phyloP scores from a whole-genome alignment of 148 eudicot genomes.

The Amaranthus cruentus region DNA sequence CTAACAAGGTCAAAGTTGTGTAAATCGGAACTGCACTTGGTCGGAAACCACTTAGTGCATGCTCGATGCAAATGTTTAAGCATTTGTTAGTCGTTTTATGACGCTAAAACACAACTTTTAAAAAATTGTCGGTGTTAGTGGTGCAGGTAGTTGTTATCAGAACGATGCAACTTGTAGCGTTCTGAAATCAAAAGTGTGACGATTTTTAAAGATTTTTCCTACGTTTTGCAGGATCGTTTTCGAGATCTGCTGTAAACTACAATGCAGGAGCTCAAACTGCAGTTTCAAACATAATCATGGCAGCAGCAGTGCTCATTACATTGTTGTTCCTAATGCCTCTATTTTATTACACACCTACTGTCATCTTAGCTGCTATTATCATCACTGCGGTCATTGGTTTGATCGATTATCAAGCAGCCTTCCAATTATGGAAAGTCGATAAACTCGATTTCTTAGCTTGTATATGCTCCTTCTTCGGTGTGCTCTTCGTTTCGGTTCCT shows the following conservation, averaged over 20 bases:
- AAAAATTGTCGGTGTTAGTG: too few relatives aligned
- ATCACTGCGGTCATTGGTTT: constrained; percentile 83
- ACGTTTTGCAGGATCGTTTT: constrained; percentile 68
- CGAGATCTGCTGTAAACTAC: constrained; percentile 89
- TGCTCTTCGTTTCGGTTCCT: constrained; percentile 84
- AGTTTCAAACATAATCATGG: constrained; percentile 83
- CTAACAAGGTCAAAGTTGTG: too few relatives aligned
- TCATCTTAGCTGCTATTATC: constrained; percentile 82
- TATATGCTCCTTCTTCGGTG: constrained; percentile 76
- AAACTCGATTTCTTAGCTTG: constrained; percentile 83
- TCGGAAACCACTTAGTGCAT: too few relatives aligned
- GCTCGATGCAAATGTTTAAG: too few relatives aligned
- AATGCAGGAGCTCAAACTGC: constrained; percentile 88
- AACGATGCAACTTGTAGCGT: too few relatives aligned
- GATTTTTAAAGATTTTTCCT: background rate
- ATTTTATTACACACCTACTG: constrained; percentile 72
- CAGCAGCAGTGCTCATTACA: constrained; percentile 73
- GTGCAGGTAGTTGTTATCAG: too few relatives aligned
- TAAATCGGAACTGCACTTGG: too few relatives aligned
- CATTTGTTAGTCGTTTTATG: too few relatives aligned
- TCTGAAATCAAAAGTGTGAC: too few relatives aligned
- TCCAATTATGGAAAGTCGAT: constrained; percentile 74
- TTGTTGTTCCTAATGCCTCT: constrained; percentile 82
- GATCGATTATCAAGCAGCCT: constrained; percentile 69
- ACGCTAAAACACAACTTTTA: too few relatives aligned